A percentile compares a stretch with the other conserved stretches of the same genome.
These are phyloP conservation scores for Penicillium flavigenum DNA, from an alignment of 495 filamentous ascomycete species.

Conservation along the genomic window DNA sequence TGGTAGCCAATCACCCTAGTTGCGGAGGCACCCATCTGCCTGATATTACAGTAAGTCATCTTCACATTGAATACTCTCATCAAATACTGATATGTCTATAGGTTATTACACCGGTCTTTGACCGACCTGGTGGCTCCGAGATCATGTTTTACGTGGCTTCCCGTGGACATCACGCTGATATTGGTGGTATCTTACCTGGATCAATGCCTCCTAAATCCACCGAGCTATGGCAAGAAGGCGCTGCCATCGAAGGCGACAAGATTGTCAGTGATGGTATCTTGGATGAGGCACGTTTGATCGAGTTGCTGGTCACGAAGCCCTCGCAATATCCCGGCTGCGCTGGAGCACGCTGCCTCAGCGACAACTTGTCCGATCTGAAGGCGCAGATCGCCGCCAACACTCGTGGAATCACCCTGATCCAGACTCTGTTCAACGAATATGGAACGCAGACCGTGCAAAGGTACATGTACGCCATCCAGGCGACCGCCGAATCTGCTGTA, in stretches of 20 bases:
- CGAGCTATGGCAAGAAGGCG: slow-evolving; percentile 93
- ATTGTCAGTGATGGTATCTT: slow-evolving; percentile 87
- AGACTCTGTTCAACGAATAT: slow-evolving; percentile 81
- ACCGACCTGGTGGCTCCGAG: slow-evolving; percentile 61
- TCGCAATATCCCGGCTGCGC: slow-evolving; percentile 83
- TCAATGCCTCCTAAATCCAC: slow-evolving; percentile 95
- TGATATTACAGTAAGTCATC: slow-evolving; percentile 75
- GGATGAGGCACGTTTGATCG: slow-evolving; percentile 80
- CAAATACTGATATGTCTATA: slow-evolving; percentile 11
- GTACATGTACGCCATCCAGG: slow-evolving; percentile 94
- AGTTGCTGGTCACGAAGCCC: slow-evolving; percentile 80
- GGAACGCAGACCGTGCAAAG: slow-evolving; percentile 88
- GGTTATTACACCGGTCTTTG: slow-evolving; percentile 83
- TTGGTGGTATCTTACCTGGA: slow-evolving; percentile 92
- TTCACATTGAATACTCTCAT: background rate
- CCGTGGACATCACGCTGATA: slow-evolving; percentile 94
- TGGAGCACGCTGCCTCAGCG: slow-evolving; percentile 84
- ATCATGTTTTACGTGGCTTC: slow-evolving; percentile 98
- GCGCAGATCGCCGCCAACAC: slow-evolving; percentile 96
- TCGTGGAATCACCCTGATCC: slow-evolving; percentile 91
- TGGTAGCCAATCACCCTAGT: slow-evolving; percentile 94
- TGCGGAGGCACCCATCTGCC: slow-evolving; percentile 87
- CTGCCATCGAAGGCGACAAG: slow-evolving; percentile 90
- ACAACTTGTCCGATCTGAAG: slow-evolving; percentile 95
- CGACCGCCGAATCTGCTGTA: slow-evolving; percentile 85